Base-by-base conservation (phyloP, 2,329 filamentous ascomycete genomes). In the Akanthomyces uredinophilus region DNA sequence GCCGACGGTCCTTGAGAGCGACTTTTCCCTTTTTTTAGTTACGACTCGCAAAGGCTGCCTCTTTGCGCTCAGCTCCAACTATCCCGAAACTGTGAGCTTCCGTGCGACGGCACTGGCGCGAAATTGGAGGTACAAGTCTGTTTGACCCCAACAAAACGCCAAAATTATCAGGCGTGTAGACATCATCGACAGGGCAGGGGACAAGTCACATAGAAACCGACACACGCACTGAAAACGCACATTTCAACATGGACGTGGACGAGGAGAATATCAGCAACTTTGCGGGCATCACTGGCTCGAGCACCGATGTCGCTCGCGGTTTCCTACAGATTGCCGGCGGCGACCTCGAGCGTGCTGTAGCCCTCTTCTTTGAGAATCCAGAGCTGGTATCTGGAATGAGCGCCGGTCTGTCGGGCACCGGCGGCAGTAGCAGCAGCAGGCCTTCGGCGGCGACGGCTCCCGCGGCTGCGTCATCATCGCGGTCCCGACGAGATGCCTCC, bases 331-430 rank as follows among this genome's bases (percentile, higher is more conserved):
- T 99, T 72, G 88, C 92, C n/a, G 89, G 91, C 68, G 87, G 87
- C 70, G 89, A 96, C 72, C 80, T 94, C 57, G 87, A 92, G 74
- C 89, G 94, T 70, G 95, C 95, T 29, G 88, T 97, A 69, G 87
- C 91, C 70, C 86, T 98, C 14, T 99, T 87, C 78, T 98, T 92
- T 74, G 92, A 96, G 71, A 95, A 90, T 72, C 91, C 90, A 49
- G 92, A 94, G 53, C 84, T 88, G 7, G 72, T 74, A n/a, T 72
- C 71, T 22, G 72, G 72, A 4, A 68, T 76, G 7, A 73, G 73
- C 43, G 72, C 73, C 41, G 72, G 70, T 43, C 55, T 74, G 24
- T 70, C 69, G 4, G 51, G 52, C 20, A 20, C 39, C 61, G 29
- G 54, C 59, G 27, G 44, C 64, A 22, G 50, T 65, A 32, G 47